Evolutionary conservation across 352 stramenopile species (phyloP).

Genomic region (Phytophthora syringae): DNA sequence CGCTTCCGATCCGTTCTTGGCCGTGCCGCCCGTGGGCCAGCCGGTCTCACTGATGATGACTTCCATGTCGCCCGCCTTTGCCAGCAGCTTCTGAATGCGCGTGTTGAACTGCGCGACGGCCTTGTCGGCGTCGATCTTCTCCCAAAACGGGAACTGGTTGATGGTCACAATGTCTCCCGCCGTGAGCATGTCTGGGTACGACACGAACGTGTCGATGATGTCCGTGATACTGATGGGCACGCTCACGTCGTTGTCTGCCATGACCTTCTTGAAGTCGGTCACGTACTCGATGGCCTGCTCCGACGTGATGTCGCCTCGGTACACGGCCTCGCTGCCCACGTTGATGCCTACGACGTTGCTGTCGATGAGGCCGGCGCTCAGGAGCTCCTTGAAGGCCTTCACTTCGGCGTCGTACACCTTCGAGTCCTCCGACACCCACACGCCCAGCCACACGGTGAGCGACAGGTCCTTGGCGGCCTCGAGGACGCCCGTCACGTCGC

Average conservation of each 20-base stretch:
- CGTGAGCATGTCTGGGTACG: conserved; percentile 80
- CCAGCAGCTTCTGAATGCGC: conserved; percentile 72
- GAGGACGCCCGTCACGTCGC: conserved; percentile 75
- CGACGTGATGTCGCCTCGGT: conserved; percentile 77
- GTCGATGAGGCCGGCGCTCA: conserved; percentile 70
- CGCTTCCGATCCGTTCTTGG: conserved; percentile 65
- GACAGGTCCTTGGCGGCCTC: conserved; percentile 67
- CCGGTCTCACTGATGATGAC: conserved; percentile 87
- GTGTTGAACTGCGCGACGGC: conserved; percentile 75
- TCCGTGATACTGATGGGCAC: conserved; percentile 80
- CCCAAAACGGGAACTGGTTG: conserved; percentile 91
- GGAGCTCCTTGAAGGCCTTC: conserved; percentile 62
- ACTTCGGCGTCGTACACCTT: conserved; percentile 77
- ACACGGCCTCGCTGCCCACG: conserved; percentile 83
- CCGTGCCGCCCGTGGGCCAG: conserved; percentile 73
- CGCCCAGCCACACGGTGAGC: conserved; percentile 82
- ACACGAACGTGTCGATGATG: conserved; percentile 79
- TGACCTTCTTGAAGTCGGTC: conserved; percentile 76
- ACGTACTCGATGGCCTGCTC: conserved; percentile 76
- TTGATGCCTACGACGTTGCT: conserved; percentile 85
- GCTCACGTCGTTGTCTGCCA: conserved; percentile 61
- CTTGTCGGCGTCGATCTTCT: conserved; percentile 61
- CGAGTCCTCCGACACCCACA: conserved; percentile 79
- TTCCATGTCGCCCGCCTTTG: conserved; percentile 70
- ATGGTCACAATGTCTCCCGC: conserved; percentile 81